Base-by-base conservation (phyloP, 306 rosid species). In the Boehmeria nivea region DNA sequence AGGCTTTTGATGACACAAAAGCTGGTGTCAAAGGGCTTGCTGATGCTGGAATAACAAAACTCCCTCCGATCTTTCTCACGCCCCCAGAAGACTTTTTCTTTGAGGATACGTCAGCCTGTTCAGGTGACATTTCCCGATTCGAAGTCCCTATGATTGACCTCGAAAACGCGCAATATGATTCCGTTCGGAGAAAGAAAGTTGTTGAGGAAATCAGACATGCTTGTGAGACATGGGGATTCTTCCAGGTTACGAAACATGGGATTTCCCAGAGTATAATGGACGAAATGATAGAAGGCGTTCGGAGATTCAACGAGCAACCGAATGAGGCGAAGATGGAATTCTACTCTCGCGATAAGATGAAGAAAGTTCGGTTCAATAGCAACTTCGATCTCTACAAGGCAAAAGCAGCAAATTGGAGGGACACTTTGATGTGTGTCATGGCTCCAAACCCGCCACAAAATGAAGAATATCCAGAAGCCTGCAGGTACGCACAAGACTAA, bases 201-300 rank as follows among this genome's bases (percentile, higher is more conserved):
- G 42, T 43, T 4, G 24, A 59, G 26, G 51, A 42, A 19, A 43
- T 59, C 17, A 59, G 25, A 43, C 16, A 23, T 12, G 51, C 63
- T 25, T 43, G 63, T 12, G 63, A 43, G 52, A 43, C 51, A 24
- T 59, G 63, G 63, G 63, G 63, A 8, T 43, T 59, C 63, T 59
- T 59, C 51, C 37, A 43, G 25, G 16, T 59, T 11, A 3, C 28
- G 0, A 16, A 59, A 51, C 63, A 59, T 43, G 63, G 63, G 23
- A 26, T 59, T 18, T 37, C 38, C 8, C 63, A 17, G 22, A 18
- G 42, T 8, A 12, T 18, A 12, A 42, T 25, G 52, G 63, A 43
- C n/a, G n/a, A 43, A 12, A 44, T 59, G 51, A 26, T 43, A 15
- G 52, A 59, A 43, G 40, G 63, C 17, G 39, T 59, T 8, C 18